Conservation (phyloP, 305 asterid genomes). For the Solanum hybrid region DNA sequence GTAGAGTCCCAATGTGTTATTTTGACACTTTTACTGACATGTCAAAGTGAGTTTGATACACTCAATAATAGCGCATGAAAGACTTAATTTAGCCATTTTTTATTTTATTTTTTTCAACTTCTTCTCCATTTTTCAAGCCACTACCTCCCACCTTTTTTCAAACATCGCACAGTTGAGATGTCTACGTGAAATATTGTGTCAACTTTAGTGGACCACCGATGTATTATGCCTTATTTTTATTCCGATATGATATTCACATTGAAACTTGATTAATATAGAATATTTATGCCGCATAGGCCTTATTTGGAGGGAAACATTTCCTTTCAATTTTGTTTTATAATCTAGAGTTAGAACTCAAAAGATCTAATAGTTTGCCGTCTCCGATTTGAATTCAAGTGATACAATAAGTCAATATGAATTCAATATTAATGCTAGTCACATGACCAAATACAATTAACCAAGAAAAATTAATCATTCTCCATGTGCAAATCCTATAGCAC, state of each 20-base stretch:
- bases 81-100: too few species aligned
- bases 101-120: too few species aligned
- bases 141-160: too few species aligned
- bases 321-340: not conserved
- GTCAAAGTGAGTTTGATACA: too few species aligned
- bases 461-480: not conserved
- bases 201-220: too few species aligned
- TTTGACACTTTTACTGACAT: too few species aligned
- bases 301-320: not conserved
- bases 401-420: not conserved
- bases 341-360: not conserved
- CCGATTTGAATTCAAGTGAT: not conserved
- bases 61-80: too few species aligned
- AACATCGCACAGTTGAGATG: too few species aligned
- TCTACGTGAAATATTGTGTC: too few species aligned
- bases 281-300: not conserved
- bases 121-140: too few species aligned
- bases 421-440: not conserved
- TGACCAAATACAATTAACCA: conserved; percentile 3
- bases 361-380: not conserved
- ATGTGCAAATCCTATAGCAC: not conserved
- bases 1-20: too few species aligned
- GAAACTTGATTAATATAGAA: not conserved
- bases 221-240: too few species aligned
- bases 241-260: not conserved